Percentiles rank a stretch among this genome's conserved stretches.
Evolutionary conservation across 805 yeast species (phyloP).

Genomic region (Starmerella scarabaei): DNA sequence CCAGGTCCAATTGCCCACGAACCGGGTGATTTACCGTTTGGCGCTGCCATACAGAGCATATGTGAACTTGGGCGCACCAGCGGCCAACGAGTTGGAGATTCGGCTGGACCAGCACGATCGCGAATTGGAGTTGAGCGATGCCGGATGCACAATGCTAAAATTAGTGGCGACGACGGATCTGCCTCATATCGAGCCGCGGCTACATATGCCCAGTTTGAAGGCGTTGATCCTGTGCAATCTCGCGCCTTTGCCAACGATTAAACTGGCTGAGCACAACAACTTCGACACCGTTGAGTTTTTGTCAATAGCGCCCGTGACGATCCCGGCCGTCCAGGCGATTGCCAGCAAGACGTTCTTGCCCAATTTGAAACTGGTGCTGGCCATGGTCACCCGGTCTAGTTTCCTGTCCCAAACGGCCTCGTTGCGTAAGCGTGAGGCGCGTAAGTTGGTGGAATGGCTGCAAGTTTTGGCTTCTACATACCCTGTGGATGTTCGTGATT

Average conservation of each 20-base stretch:
- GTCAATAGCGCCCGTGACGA: slow-evolving; percentile 18
- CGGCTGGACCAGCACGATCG: neutral
- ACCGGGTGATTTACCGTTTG: slow-evolving; percentile 1
- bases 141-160: slow-evolving; percentile 11
- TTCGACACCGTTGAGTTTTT: slow-evolving; percentile 15
- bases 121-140: slow-evolving; percentile 6
- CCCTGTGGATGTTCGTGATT: slow-evolving; percentile 19
- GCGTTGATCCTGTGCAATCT: slow-evolving; percentile 16
- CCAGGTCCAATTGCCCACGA: neutral
- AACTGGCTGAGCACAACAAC: slow-evolving; percentile 3
- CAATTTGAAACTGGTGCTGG: slow-evolving; percentile 9
- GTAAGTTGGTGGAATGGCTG: slow-evolving; percentile 15
- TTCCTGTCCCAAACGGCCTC: slow-evolving; percentile 7
- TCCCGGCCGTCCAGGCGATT: slow-evolving; percentile 13
- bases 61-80: slow-evolving; percentile 9
- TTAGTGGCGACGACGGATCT: slow-evolving; percentile 13
- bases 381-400: slow-evolving; percentile 9
- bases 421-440: slow-evolving; percentile 10
- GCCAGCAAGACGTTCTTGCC: slow-evolving; percentile 6
- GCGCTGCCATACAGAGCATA: slow-evolving; percentile 9
- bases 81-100: slow-evolving; percentile 13
- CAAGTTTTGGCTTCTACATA: slow-evolving; percentile 15
- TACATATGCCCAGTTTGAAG: slow-evolving; percentile 14
- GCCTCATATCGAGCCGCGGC: slow-evolving; percentile 6
- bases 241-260: slow-evolving; percentile 10